phyloP scores from a whole-genome alignment of 108 stramenopile species.

The Skeletonema marinoi region DNA sequence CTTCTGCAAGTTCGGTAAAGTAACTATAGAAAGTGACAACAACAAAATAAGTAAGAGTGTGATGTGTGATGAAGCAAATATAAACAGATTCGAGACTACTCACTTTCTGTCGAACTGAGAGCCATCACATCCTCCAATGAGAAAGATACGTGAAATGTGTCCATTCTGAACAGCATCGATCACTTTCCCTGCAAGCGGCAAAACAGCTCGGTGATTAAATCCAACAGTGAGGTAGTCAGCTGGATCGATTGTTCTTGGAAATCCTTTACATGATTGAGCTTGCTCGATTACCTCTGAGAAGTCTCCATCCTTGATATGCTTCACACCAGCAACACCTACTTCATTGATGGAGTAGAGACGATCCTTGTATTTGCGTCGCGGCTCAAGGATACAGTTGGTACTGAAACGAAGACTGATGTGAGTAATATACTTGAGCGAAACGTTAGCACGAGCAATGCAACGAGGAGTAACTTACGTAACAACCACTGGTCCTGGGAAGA shows the following conservation, averaged over 20 bases:
- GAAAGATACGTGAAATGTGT: slow-evolving; percentile 68
- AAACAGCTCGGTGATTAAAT: slow-evolving; percentile 81
- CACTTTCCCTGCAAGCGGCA: slow-evolving; percentile 73
- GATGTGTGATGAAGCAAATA: not conserved
- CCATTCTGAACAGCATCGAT: slow-evolving; percentile 72
- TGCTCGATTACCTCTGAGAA: slow-evolving; percentile 74
- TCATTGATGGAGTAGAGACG: slow-evolving; percentile 79
- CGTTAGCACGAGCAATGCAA: not conserved
- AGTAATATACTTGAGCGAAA: not conserved
- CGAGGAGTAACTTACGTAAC: not conserved
- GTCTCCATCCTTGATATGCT: slow-evolving; percentile 71
- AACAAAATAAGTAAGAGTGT: not conserved
- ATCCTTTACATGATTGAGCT: slow-evolving; percentile 70
- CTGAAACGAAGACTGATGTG: slow-evolving; percentile 33
- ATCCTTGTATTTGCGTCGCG: slow-evolving; percentile 72
- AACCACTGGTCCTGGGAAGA: slow-evolving; percentile 58
- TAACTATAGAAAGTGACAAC: slow-evolving; percentile 39
- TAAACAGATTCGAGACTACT: not conserved
- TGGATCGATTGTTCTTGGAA: slow-evolving; percentile 61
- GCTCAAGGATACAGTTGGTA: slow-evolving; percentile 80
- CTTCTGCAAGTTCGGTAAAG: slow-evolving; percentile 78
- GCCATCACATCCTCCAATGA: slow-evolving; percentile 90
- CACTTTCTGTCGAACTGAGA: slow-evolving; percentile 73
- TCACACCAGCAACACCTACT: slow-evolving; percentile 72
- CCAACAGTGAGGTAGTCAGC: slow-evolving; percentile 69